These are phyloP conservation scores for Sechiopsis laciniata DNA, from an alignment of 306 rosid genomes.

Conservation along the genomic window DNA sequence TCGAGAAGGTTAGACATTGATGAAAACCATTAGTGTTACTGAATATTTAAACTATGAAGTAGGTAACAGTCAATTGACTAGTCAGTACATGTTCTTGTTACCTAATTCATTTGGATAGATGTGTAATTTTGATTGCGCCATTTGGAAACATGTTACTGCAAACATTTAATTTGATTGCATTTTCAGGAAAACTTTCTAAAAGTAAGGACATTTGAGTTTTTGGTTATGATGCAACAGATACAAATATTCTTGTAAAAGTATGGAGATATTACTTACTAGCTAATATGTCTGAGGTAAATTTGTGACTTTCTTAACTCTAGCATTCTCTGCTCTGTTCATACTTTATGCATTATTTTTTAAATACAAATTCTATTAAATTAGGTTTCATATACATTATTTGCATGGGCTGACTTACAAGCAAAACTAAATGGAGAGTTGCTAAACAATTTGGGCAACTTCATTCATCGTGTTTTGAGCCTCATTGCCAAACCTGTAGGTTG, in stretches of 20 bases:
- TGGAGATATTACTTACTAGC: constrained; percentile 96
- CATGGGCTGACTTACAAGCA: constrained; percentile 91
- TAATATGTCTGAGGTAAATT: constrained; percentile 88
- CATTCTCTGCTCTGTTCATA: not conserved
- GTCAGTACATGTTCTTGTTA: not conserved
- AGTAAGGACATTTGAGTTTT: constrained; percentile 89
- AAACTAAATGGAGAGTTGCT: constrained; percentile 79
- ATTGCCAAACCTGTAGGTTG: constrained; percentile 93
- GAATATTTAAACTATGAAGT: constrained; percentile 92
- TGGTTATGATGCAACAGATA: constrained; percentile 92
- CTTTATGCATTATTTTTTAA: not conserved
- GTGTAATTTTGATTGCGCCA: not conserved
- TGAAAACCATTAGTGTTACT: constrained; percentile 96
- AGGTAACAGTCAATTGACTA: constrained; percentile 35
- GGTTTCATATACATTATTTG: constrained; percentile 88
- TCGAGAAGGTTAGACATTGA: constrained; percentile 79
- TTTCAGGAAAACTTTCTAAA: constrained; percentile 86
- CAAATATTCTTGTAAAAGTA: constrained; percentile 83
- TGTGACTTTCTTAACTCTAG: constrained; percentile 12
- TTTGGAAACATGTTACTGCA: not conserved
- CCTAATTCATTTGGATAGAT: not conserved
- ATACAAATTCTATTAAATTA: constrained; percentile 21
- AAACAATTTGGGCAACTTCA: constrained; percentile 86
- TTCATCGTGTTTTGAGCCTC: constrained; percentile 85
- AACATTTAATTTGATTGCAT: not conserved